Base-by-base conservation (phyloP, 1,284 basidiomycete species). In the Psilocybe mexicana region DNA sequence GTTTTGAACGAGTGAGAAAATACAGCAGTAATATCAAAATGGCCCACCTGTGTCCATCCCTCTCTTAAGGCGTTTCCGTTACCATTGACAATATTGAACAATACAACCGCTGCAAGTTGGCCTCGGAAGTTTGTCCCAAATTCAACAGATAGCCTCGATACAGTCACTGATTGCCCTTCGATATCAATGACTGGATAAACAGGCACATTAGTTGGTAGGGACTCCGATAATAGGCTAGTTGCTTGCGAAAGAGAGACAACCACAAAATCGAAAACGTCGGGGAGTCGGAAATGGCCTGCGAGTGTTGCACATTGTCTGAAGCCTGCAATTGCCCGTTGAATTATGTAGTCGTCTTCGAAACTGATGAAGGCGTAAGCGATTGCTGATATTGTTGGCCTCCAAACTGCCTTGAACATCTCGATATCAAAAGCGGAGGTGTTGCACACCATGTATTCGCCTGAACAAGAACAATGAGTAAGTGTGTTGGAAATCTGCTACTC, bases 31-130 rank as follows among this genome's bases (percentile, higher is more conserved):
- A 38, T 25, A 52, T n/a, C 38, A 24, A 43, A 45, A 18, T 26
- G 44, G 61, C 79, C 58, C 61, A 92, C 92, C 78, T 93, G 91
- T 2, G 84, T 87, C 97, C 97, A 99, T 14, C 96, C 95, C 70
- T 94, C 91, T 38, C 95, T 86, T 55, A 99, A 85, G 3, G 94
- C 91, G 65, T 94, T 92, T n/a, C 93, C 94, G 71, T 98, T 96
- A 6, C 95, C 93, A 67, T 98, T 98, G 14, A 97, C 94, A 55
- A 99, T 98, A 59, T 96, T 97, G 77, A 99, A 99, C 35, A 99
- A 74, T 3, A 99, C 94, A 8, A 99, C 96, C 10, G 96, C 95
- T 50, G 97, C 97, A 23, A 99, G 80, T 69, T 99, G 97, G 6
- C 93, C 92, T 71, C 96, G 94, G 77, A 98, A 93, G 72, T 96